Evolutionary conservation across 2,329 filamentous ascomycete genomes (phyloP), one percentile per base, ranked within the genome.

Genomic region (Catunica adiposa): DNA sequence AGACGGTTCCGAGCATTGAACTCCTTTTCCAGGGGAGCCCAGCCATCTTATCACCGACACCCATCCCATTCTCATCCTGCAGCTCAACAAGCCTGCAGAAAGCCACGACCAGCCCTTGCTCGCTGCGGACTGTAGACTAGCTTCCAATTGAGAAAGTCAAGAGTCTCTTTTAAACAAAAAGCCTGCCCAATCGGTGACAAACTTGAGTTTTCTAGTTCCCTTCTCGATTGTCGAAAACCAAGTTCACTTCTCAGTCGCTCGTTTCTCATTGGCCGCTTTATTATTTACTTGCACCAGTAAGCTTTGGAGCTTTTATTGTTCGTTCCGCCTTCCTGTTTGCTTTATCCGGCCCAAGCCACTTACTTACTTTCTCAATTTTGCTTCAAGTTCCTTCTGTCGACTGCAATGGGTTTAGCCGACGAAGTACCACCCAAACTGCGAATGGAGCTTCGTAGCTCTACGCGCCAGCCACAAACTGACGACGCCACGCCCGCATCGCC

Each of bases 341-440:
- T n/a, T n/a, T n/a, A n/a, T n/a, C n/a, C n/a, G n/a, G n/a, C 17
- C 46, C 34, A n/a, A 9, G 23, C 26, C n/a, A 7, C 26, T 25
- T 20, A 48, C 9, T 40, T 40, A 11, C 38, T 15, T 23, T 25
- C n/a, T n/a, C 25, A 37, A 25, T 38, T 55, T 20, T 34, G 23
- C 34, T 7, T 51, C 44, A 42, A 26, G 48, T 22, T 26, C 47
- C 48, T 50, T 40, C 26, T 15, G 23, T 53, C 22, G n/a, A 20
- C 11, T 22, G 51, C 34, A 54, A 58, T 58, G 56, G 44, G 44
- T 48, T n/a, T 34, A 38, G 52, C 48, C 46, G 25, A 54, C 14
- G 56, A 58, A 20, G 25, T 54, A 7, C 52, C 56, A 55, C 29
- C 51, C 15, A 51, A 51, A 40, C 52, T 54, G 23, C 42, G 56